Conservation (phyloP, 2,329 filamentous ascomycete species). For the Pleoardoris graminearum region DNA sequence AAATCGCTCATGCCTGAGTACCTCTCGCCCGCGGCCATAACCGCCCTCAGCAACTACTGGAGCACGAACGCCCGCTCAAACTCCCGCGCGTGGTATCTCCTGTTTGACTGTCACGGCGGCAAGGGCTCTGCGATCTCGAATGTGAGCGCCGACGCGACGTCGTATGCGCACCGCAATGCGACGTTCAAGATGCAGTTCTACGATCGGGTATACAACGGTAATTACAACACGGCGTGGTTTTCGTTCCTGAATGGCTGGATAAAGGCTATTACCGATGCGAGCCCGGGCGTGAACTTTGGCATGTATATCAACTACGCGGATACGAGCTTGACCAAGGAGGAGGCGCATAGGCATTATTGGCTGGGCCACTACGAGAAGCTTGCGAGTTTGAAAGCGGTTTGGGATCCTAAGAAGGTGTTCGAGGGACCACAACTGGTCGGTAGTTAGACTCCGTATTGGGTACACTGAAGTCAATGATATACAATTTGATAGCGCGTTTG, state of each 20-base stretch:
- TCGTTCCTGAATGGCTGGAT: constrained; percentile 47
- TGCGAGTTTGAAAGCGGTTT: constrained; percentile 37
- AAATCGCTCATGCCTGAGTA: constrained; percentile 32
- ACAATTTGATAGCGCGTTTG: too few species aligned
- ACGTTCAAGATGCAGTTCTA: constrained; percentile 36
- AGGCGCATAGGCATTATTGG: constrained; percentile 53
- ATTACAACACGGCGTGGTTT: constrained; percentile 41
- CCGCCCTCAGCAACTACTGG: constrained; percentile 30
- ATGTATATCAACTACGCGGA: constrained; percentile 59
- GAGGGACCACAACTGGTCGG: constrained; percentile 32
- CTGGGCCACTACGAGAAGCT: constrained; percentile 37
- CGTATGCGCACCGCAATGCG: constrained; percentile 33
- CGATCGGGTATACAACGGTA: constrained; percentile 19
- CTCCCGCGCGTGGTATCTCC: constrained; percentile 27
- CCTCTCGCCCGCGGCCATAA: constrained; percentile 20
- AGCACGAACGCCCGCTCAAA: constrained; percentile 22
- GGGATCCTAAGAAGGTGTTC: constrained; percentile 40
- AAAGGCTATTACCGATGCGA: constrained; percentile 32
- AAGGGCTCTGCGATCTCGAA: constrained; percentile 19
- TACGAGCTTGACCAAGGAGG: constrained; percentile 47
- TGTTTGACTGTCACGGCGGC: constrained; percentile 35
- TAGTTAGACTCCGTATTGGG: too few species aligned
- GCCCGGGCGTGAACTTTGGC: constrained; percentile 38
- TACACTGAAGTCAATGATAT: too few species aligned
- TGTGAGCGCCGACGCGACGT: constrained; percentile 18